These are phyloP conservation scores for Epipyxis sp. DNA, from an alignment of 108 stramenopile genomes.

Conservation along the genomic window DNA sequence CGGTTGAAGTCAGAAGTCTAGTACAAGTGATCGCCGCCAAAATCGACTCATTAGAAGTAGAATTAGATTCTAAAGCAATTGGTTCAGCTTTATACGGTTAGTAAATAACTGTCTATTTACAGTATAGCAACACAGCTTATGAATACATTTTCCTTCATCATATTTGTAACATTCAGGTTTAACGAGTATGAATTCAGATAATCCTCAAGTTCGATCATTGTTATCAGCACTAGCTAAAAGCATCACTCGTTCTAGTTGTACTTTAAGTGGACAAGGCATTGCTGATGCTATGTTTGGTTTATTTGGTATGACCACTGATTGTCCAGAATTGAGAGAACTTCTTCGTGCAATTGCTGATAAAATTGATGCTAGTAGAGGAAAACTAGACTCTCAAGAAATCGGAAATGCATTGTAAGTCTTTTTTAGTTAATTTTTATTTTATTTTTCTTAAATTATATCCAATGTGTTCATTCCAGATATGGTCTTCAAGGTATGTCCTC, in stretches of 20 bases:
- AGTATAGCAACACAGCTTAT: too few relatives aligned
- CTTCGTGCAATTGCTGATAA: not conserved
- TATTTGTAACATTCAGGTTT: too few relatives aligned
- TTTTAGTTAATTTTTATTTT: too few relatives aligned
- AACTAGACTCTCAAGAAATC: not conserved
- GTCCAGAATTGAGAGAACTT: conserved; percentile 3
- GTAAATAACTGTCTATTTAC: too few relatives aligned
- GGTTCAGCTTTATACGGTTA: not conserved
- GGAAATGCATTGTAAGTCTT: not conserved
- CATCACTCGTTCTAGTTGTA: not conserved
- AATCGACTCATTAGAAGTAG: not conserved
- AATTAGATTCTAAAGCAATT: not conserved
- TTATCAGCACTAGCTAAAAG: not conserved
- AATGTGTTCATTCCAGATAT: too few relatives aligned
- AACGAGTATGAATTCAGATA: not conserved
- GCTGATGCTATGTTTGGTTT: conserved; percentile 2
- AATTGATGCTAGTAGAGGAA: not conserved
- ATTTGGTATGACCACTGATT: not conserved
- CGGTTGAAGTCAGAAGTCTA: not conserved
- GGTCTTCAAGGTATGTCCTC: not conserved
- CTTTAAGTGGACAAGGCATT: not conserved
- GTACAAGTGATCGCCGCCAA: not conserved
- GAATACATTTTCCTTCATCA: too few relatives aligned
- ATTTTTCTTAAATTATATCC: too few relatives aligned
- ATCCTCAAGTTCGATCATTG: conserved; percentile 6